A percentile compares a stretch with the other conserved stretches of the same genome.
These are phyloP conservation scores for Glycine tomentella DNA, from an alignment of 306 rosid genomes.

Conservation along the genomic window DNA sequence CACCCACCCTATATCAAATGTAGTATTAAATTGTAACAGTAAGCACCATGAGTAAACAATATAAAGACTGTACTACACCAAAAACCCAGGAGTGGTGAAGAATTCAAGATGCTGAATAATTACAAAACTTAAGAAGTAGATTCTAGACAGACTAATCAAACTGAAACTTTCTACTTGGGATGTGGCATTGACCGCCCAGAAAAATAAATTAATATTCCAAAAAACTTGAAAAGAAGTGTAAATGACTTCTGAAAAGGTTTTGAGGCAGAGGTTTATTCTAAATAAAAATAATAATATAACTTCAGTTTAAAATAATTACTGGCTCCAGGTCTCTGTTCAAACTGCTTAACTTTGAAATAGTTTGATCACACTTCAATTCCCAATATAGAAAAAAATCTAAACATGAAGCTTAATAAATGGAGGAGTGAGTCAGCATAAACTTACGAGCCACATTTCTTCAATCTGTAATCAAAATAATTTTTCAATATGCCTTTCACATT, in stretches of 20 bases:
- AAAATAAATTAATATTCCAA: constrained; percentile 4
- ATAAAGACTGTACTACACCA: neutral
- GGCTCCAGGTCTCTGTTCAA: constrained; percentile 14
- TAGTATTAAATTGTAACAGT: constrained; percentile 22
- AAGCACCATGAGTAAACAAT: constrained; percentile 14
- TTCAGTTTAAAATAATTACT: too few relatives aligned
- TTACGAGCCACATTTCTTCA: constrained; percentile 76
- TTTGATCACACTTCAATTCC: neutral
- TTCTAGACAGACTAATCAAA: constrained; percentile 22
- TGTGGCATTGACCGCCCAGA: constrained; percentile 1
- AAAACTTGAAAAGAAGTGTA: constrained; percentile 13
- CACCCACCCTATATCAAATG: constrained; percentile 60
- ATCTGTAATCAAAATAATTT: constrained; percentile 71
- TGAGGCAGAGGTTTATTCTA: constrained; percentile 16
- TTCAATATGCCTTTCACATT: constrained; percentile 77
- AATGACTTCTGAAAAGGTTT: constrained; percentile 3
- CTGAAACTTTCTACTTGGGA: constrained; percentile 17
- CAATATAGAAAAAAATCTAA: constrained; percentile 14
- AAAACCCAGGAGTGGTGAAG: constrained; percentile 23
- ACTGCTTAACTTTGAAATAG: constrained; percentile 37
- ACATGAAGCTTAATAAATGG: constrained; percentile 35
- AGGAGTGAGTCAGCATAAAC: constrained; percentile 51
- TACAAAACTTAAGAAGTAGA: constrained; percentile 16
- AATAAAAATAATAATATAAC: constrained; percentile 6
- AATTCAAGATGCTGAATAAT: constrained; percentile 31